Evolutionary conservation across 768 basidiomycete species (phyloP).

Genomic region (Gautieria morchelliformis): DNA sequence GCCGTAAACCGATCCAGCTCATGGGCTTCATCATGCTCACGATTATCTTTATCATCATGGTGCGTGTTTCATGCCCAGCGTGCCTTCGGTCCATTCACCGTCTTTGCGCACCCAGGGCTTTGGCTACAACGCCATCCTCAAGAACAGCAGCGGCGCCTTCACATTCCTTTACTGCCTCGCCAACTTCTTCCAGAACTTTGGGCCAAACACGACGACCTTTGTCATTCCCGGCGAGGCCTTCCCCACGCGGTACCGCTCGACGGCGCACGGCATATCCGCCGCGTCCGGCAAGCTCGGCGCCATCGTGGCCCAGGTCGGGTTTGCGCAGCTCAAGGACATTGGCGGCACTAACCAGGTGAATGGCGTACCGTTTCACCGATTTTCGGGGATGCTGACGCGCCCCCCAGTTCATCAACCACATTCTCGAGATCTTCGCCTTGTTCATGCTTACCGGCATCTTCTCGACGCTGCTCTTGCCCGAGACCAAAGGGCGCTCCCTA

Average conservation of each 20-base stretch:
- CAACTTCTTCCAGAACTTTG: constrained; percentile 88
- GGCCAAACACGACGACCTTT: constrained; percentile 75
- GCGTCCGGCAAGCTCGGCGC: constrained; percentile 80
- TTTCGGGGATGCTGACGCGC: constrained; percentile 53
- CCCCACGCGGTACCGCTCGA: constrained; percentile 84
- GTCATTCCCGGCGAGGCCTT: constrained; percentile 74
- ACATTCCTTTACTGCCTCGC: constrained; percentile 81
- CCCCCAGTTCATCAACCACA: constrained; percentile 9
- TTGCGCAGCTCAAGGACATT: constrained; percentile 57
- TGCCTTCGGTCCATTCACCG: neutral
- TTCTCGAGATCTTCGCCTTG: constrained; percentile 68
- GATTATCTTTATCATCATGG: constrained; percentile 57
- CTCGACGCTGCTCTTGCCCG: constrained; percentile 72
- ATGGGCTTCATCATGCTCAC: constrained; percentile 69
- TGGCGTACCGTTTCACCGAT: neutral
- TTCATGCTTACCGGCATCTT: constrained; percentile 83
- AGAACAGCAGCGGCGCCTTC: constrained; percentile 49
- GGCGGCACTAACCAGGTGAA: constrained; percentile 40
- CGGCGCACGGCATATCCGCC: constrained; percentile 76
- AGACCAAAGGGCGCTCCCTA: constrained; percentile 58
- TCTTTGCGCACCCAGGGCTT: constrained; percentile 37
- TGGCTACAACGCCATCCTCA: constrained; percentile 39
- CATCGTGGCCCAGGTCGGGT: constrained; percentile 71
- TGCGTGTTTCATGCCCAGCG: constrained; percentile 21
- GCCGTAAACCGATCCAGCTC: constrained; percentile 73